phyloP scores from a whole-genome alignment of 257 asterid species.

The Mentha longifolia region DNA sequence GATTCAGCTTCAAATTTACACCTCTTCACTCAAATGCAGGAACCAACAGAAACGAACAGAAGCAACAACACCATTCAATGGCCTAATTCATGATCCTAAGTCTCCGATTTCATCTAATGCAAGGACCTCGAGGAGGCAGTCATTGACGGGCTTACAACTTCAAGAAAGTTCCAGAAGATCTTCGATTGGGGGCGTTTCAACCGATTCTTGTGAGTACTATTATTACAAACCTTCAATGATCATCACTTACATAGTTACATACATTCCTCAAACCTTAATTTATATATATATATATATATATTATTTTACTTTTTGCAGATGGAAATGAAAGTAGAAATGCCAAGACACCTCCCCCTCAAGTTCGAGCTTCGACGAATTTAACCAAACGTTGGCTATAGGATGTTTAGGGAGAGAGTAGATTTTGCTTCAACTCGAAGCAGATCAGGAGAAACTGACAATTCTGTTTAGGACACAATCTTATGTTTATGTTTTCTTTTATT shows the following conservation, averaged over 20 bases:
- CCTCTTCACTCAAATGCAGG: slow-evolving; percentile 47
- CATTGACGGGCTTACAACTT: slow-evolving; percentile 62
- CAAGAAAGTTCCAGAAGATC: slow-evolving; percentile 64
- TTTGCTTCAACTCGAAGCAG: slow-evolving; percentile 70
- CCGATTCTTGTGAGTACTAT: slow-evolving; percentile 49
- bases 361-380: slow-evolving; percentile 54
- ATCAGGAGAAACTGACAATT: slow-evolving; percentile 10
- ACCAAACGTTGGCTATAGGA: slow-evolving; percentile 72
- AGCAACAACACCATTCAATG: slow-evolving; percentile 40
- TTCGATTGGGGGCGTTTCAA: slow-evolving; percentile 67
- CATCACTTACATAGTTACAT: neutral
- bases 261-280: neutral
- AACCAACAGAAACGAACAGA: slow-evolving; percentile 59
- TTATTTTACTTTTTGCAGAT: slow-evolving; percentile 36
- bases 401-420: slow-evolving; percentile 5
- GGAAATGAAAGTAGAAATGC: slow-evolving; percentile 50
- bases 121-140: slow-evolving; percentile 71
- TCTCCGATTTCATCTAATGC: slow-evolving; percentile 58
- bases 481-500: slow-evolving; percentile 2
- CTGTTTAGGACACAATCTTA: slow-evolving; percentile 19
- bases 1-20: slow-evolving; percentile 9
- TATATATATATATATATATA: too few relatives aligned
- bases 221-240: neutral
- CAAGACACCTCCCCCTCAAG: slow-evolving; percentile 73
- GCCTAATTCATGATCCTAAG: slow-evolving; percentile 43